Base-by-base conservation (phyloP, 208 protist species). In the Lotmaria passim region DNA sequence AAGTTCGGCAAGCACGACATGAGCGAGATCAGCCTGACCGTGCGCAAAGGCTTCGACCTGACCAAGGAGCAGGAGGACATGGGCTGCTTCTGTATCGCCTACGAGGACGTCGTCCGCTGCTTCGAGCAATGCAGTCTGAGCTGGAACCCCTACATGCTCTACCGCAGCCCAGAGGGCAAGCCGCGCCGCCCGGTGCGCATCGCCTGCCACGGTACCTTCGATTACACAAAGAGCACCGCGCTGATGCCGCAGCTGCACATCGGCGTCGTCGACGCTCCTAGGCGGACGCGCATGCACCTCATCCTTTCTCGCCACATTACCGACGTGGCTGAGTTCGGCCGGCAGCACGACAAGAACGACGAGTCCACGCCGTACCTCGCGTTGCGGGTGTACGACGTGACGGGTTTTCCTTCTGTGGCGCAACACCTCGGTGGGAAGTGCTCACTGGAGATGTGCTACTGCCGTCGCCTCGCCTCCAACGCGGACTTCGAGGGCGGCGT, bases 61-160 rank as follows among this genome's bases (percentile, higher is more conserved):
- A 87, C 75, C 0, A 46, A 47, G 1, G 79, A 82, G 7, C 53
- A 82, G 30, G 85, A 83, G 33, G 73, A 88, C 19, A 75, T 84
- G 30, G 93, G 93, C 11, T 76, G 93, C 43, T 97, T 97, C 64
- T 95, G 86, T 78, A 93, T 97, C 33, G 67, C 79, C 33, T 96
- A 89, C 81, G 75, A 81, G 17, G 91, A 96, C 66, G 61, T 91
- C 11, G 60, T 83, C 31, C 53, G 19, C 26, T 79, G 81, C 75
- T 97, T 96, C 57, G 78, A 83, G 47, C 74, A 81, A 23, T 82
- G 70, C 70, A 82, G 65, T 60, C 75, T 97, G 8, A 93, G 83
- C 65, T 97, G 93, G 91, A 95, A 94, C 66, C 93, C 93, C 33
- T 94, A 96, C 75, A 78, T 92, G 73, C 81, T 96, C 6, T 96